Evolutionary conservation across 352 stramenopile species (phyloP).

Genomic region (Pythium chondricola): DNA sequence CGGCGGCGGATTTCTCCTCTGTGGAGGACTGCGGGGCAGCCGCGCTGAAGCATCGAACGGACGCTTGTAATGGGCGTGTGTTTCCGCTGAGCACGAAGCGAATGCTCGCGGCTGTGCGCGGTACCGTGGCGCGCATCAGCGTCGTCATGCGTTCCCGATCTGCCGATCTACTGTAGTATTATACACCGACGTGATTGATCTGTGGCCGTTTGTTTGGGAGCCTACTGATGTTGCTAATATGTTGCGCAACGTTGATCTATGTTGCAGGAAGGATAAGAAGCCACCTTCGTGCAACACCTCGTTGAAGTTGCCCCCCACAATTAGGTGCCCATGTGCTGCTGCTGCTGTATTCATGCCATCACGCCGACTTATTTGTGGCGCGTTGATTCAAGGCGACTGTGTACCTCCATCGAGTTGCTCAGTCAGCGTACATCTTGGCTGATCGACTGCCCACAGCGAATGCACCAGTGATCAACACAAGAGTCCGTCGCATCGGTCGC

Average conservation of each 20-base stretch:
- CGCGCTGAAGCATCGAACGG: no score
- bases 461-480: no score
- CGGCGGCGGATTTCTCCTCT: not conserved
- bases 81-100: no score
- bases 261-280: not conserved
- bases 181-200: not conserved
- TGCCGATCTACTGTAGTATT: not conserved
- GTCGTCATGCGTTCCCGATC: not conserved
- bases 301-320: constrained; percentile 8
- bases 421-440: no score
- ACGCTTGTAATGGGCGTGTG: no score
- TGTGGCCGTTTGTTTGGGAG: not conserved
- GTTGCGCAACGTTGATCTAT: no score
- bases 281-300: constrained; percentile 11
- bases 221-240: not conserved
- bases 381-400: no score
- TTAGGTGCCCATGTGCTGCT: not conserved
- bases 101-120: no score
- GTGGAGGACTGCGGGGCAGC: no score
- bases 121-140: not conserved
- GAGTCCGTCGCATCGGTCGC: no score
- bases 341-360: not conserved
- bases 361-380: not conserved
- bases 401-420: no score
- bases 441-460: no score